Conservation (phyloP, 352 stramenopile species). For the Phytopythium vexans region DNA sequence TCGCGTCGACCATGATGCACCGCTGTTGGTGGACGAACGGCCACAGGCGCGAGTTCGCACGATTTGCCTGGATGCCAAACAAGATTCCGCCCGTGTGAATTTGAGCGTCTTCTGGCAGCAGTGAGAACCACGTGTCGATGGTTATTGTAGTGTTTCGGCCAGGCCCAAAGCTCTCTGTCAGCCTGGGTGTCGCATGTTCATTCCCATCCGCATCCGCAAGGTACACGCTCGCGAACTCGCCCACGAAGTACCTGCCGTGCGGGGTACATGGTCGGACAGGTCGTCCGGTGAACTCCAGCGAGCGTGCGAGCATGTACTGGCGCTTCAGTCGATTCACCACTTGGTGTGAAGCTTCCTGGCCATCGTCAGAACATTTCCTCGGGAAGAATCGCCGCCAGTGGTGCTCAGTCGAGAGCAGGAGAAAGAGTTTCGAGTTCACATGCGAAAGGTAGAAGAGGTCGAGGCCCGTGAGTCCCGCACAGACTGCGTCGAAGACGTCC, state of each 20-base stretch:
- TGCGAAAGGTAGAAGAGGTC: constrained; percentile 4
- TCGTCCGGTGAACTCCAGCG: background rate
- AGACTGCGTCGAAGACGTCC: constrained; percentile 1
- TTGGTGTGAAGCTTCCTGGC: background rate
- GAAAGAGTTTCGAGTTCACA: background rate
- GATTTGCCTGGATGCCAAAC: constrained; percentile 37
- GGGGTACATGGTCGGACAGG: no score
- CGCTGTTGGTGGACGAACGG: constrained; percentile 41
- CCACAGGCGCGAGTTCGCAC: constrained; percentile 22
- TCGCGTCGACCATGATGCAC: constrained; percentile 31
- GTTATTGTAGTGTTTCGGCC: constrained; percentile 19
- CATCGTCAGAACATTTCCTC: background rate
- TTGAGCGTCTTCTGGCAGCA: constrained; percentile 10
- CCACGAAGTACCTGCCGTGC: no score
- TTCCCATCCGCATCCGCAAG: no score
- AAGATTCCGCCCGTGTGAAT: constrained; percentile 26
- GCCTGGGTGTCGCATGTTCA: no score
- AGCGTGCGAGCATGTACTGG: constrained; percentile 4
- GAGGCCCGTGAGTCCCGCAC: constrained; percentile 1
- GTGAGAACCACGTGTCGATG: constrained; percentile 39
- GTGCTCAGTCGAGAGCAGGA: no score
- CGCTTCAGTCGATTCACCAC: background rate
- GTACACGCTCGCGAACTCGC: no score
- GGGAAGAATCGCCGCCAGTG: constrained; percentile 5
- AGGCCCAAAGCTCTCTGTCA: constrained; percentile 15